Base-by-base conservation (phyloP, 2,329 filamentous ascomycete genomes). In the Ceratocystis ficicola region DNA sequence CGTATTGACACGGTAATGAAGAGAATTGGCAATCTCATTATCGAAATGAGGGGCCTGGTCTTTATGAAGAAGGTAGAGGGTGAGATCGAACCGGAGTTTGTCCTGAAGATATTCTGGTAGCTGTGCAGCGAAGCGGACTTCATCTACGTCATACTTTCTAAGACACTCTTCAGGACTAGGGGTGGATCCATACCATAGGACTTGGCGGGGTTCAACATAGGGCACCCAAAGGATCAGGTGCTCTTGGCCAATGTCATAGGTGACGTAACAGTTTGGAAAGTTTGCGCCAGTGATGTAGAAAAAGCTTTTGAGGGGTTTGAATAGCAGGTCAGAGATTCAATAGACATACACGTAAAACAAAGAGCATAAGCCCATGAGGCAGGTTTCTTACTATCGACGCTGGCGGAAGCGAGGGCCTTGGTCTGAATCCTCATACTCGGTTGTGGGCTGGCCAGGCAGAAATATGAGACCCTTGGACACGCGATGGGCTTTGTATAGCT, bases 161-260 rank as follows among this genome's bases (percentile, higher is more conserved):
- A 83, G 76, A 66, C 86, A 86, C 67, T 89, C 83, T 15, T 85
- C 80, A 10, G 79, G 76, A 8, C 79, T 81, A 0, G 85, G 85
- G 25, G 80, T 82, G 44, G 77, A 78, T 17, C 87, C 87, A 71
- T 82, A 83, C 80, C 82, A 90, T 62, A 89, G 81, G 10, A 82
- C 77, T 70, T 81, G 78, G 17, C 77, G 78, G 15, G 82, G 83
- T 69, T 88, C 83, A 69, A 86, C 83, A 70, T 83, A 82, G 1
- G 88, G 88, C 61, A 93, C 84, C 81, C 87, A 94, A 32, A 93
- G 81, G 4, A 81, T 83, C 66, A 94, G 80, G 25, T 77, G 76
- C 72, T 92, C 87, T 10, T 76, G 76, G 25, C 72, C 75, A 62
- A 85, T 79, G 68, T 85, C 81, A 70, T 84, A 85, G 1, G 83